phyloP scores from a whole-genome alignment of 495 filamentous ascomycete genomes.

The Hypoxylon fragiforme region DNA sequence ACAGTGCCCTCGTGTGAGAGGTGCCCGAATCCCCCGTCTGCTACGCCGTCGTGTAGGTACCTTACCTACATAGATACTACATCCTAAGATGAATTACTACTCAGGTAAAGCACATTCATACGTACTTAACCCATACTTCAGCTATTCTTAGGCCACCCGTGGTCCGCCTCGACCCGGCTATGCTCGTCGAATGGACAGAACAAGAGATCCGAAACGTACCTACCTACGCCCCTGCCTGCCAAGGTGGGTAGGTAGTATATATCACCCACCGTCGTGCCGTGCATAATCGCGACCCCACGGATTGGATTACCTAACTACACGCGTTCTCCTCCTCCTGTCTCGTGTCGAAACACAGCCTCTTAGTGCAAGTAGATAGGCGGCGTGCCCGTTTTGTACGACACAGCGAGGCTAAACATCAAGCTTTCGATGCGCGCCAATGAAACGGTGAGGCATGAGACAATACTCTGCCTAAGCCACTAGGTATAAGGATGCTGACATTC shows the following conservation, averaged over 20 bases:
- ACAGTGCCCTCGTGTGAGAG: conserved; percentile 1
- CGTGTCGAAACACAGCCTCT: background rate
- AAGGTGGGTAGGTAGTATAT: conserved; percentile 25
- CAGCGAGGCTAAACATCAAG: background rate
- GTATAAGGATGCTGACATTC: background rate
- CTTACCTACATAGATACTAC: too few relatives aligned
- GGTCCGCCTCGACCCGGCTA: conserved; percentile 5
- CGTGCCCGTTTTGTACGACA: conserved; percentile 8
- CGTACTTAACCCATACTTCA: too few relatives aligned
- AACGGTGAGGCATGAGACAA: too few relatives aligned
- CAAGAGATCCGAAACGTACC: conserved; percentile 7
- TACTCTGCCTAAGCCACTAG: too few relatives aligned
- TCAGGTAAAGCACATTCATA: too few relatives aligned
- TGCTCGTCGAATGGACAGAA: background rate
- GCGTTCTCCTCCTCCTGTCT: too few relatives aligned
- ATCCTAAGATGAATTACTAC: too few relatives aligned
- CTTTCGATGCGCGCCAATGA: background rate
- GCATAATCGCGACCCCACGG: conserved; percentile 6
- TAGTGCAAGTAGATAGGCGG: background rate
- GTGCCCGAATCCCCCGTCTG: conserved; percentile 3
- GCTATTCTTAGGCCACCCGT: background rate
- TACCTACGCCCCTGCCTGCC: conserved; percentile 24
- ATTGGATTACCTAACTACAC: conserved; percentile 9
- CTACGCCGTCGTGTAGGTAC: too few relatives aligned
- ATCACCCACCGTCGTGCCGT: conserved; percentile 4